phyloP scores from a whole-genome alignment of 495 filamentous ascomycete species.

The Neurospora sp. region DNA sequence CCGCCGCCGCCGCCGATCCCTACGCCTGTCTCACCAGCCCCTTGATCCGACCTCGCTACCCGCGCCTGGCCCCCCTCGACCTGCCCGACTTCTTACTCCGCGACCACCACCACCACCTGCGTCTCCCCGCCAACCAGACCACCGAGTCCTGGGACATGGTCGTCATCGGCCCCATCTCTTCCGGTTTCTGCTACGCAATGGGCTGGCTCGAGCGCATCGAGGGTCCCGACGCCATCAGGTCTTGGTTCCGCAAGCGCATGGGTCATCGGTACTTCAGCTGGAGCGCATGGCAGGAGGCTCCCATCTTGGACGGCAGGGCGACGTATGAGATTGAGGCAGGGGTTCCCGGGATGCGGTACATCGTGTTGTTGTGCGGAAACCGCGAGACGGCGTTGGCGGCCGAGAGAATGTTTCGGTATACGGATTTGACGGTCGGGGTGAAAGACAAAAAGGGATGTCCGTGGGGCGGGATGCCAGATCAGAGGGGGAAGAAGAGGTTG shows the following conservation, averaged over 20 bases:
- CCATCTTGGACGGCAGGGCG: not conserved
- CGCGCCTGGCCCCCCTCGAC: not conserved
- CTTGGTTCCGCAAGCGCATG: not conserved
- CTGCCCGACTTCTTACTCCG: not conserved
- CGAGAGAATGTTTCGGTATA: not conserved
- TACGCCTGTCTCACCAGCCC: not conserved
- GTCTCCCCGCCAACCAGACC: not conserved
- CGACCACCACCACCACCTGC: not conserved
- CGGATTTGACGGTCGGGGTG: not conserved
- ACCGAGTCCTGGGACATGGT: not conserved
- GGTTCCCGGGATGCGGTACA: not conserved
- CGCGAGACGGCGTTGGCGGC: not conserved
- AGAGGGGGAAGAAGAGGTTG: not conserved
- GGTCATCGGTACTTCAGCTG: not conserved
- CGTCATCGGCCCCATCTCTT: not conserved
- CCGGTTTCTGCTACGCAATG: not conserved
- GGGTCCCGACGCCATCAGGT: not conserved
- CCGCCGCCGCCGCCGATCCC: too few relatives aligned
- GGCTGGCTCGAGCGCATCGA: not conserved
- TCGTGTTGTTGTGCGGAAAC: not conserved
- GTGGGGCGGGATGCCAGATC: not conserved
- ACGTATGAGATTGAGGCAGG: not conserved
- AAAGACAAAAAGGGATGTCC: not conserved
- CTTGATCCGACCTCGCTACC: not conserved
- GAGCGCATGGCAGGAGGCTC: not conserved